These are phyloP conservation scores for Sporormia fimetaria DNA, from an alignment of 495 filamentous ascomycete species.

Conservation along the genomic window DNA sequence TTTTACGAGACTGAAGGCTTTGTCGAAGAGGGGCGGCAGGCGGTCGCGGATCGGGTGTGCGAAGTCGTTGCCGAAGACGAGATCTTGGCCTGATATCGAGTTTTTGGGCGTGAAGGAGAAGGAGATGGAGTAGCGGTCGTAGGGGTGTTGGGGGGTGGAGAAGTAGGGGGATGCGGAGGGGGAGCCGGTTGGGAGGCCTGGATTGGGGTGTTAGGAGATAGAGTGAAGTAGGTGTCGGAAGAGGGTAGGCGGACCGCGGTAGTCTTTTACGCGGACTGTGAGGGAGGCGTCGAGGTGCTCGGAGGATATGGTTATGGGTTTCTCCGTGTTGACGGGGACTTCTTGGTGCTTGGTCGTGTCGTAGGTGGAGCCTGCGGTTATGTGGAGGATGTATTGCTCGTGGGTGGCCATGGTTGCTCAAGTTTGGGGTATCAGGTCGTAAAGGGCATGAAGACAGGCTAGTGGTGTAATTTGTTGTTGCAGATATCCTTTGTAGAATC, in stretches of 20 bases:
- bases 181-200: conserved; percentile 26
- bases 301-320: conserved; percentile 47
- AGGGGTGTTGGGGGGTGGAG: conserved; percentile 49
- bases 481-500: neutral
- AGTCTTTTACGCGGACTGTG: conserved; percentile 58
- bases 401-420: conserved; percentile 30
- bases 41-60: conserved; percentile 73
- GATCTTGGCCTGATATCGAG: conserved; percentile 52
- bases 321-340: conserved; percentile 59
- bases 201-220: neutral
- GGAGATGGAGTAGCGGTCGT: conserved; percentile 71
- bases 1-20: conserved; percentile 72
- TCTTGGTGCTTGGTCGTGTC: conserved; percentile 50
- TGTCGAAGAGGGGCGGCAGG: conserved; percentile 70
- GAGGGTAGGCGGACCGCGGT: conserved; percentile 41
- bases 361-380: conserved; percentile 66
- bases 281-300: conserved; percentile 48
- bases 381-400: conserved; percentile 51
- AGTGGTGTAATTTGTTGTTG: neutral
- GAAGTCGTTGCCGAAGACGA: conserved; percentile 89
- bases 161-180: conserved; percentile 59
- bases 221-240: conserved; percentile 2
- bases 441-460: neutral
- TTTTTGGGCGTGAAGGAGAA: conserved; percentile 60
- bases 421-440: neutral